These are phyloP conservation scores for Asterophora parasitica DNA, from an alignment of 768 basidiomycete genomes.

Conservation along the genomic window DNA sequence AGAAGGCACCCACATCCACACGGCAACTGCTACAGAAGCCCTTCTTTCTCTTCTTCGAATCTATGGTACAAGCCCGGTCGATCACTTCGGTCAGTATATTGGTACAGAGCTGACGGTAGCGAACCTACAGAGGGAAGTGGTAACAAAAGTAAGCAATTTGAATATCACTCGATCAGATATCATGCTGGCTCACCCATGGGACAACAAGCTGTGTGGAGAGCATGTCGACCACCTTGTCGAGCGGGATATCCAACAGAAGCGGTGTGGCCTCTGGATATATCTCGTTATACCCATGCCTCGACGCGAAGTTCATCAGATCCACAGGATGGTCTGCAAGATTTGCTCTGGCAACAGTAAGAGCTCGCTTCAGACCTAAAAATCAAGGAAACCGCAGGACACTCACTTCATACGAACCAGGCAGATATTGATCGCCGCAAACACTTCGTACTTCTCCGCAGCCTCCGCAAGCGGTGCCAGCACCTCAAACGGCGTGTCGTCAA, in stretches of 20 bases:
- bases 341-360: background rate
- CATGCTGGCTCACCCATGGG: no score
- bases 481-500: background rate
- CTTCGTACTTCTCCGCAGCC: conserved; percentile 13
- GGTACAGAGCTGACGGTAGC: no score
- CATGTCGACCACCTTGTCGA: background rate
- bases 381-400: background rate
- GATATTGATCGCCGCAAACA: conserved; percentile 4
- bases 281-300: background rate
- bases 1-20: no score
- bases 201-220: background rate
- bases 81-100: no score
- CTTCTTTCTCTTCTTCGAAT: no score
- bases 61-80: no score
- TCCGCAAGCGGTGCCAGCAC: background rate
- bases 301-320: background rate
- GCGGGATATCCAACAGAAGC: background rate
- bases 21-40: no score
- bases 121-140: no score
- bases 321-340: background rate
- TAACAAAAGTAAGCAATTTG: no score
- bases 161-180: no score
- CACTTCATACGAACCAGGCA: conserved; percentile 3
- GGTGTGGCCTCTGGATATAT: background rate
- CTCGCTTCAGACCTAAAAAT: no score